Percentiles rank a stretch among this genome's conserved stretches.
phyloP scores from a whole-genome alignment of 1,284 basidiomycete species.

The Sanghuangporus baumii region DNA sequence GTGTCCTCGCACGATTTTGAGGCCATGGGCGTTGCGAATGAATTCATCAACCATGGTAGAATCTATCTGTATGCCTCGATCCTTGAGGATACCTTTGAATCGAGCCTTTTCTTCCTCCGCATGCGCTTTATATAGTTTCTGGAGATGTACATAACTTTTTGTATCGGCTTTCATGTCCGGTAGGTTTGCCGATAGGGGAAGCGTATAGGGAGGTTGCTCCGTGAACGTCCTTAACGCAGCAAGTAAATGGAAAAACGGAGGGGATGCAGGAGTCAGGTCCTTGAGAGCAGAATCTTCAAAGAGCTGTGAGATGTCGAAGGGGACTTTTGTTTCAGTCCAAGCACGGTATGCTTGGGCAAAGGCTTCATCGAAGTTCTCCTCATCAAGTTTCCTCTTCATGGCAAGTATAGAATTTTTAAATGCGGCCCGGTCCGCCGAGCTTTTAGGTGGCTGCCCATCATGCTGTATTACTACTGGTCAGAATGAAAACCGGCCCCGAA shows the following conservation, averaged over 20 bases:
- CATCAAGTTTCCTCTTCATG: slow-evolving; percentile 71
- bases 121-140: slow-evolving; percentile 69
- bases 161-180: slow-evolving; percentile 98
- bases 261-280: slow-evolving; percentile 34
- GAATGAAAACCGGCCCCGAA: not conserved
- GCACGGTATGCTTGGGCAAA: slow-evolving; percentile 74
- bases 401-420: slow-evolving; percentile 66
- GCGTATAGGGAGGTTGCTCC: slow-evolving; percentile 37
- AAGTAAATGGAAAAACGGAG: slow-evolving; percentile 86
- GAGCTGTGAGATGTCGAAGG: slow-evolving; percentile 58
- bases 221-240: slow-evolving; percentile 64
- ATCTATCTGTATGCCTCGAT: slow-evolving; percentile 32
- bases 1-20: slow-evolving; percentile 74
- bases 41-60: slow-evolving; percentile 71
- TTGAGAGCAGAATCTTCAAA: slow-evolving; percentile 57
- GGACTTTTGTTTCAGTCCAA: slow-evolving; percentile 65
- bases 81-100: slow-evolving; percentile 37
- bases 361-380: slow-evolving; percentile 97
- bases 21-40: slow-evolving; percentile 84
- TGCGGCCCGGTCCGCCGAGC: slow-evolving; percentile 64
- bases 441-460: slow-evolving; percentile 56
- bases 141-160: slow-evolving; percentile 72
- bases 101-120: slow-evolving; percentile 63
- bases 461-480: slow-evolving; percentile 40
- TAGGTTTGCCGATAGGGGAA: slow-evolving; percentile 58